phyloP scores from a whole-genome alignment of 129 eudicot species.

The Rutidosis leptorrhynchoides region DNA sequence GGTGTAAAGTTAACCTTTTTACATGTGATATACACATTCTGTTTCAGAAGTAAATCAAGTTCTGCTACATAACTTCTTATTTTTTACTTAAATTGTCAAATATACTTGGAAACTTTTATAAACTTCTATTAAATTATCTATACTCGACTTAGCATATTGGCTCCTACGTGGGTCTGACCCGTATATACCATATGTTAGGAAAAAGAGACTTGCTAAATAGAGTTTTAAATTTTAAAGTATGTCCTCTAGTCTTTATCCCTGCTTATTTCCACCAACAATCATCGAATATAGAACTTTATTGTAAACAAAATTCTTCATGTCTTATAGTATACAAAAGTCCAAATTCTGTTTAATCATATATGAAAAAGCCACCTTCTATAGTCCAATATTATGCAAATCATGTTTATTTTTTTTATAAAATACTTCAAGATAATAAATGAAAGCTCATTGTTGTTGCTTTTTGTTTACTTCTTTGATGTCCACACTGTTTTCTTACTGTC shows the following conservation, averaged over 20 bases:
- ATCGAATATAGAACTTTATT: too few relatives aligned
- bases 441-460: background rate
- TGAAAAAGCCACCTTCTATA: too few relatives aligned
- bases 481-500: conserved; percentile 9
- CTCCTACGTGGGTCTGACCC: conserved; percentile 7
- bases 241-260: too few relatives aligned
- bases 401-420: background rate
- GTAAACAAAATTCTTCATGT: too few relatives aligned
- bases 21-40: conserved; percentile 11
- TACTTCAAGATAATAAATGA: background rate
- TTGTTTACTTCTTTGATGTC: background rate
- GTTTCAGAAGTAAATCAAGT: conserved; percentile 7
- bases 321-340: too few relatives aligned
- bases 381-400: background rate
- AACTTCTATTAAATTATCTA: background rate
- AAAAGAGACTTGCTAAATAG: background rate
- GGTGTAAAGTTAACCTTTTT: conserved; percentile 12
- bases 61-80: background rate
- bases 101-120: background rate
- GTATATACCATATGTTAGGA: conserved; percentile 15
- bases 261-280: too few relatives aligned
- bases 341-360: too few relatives aligned
- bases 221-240: too few relatives aligned
- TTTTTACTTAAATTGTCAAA: background rate
- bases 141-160: background rate